These are phyloP conservation scores for Neurospora sp. DNA, from an alignment of 2,329 filamentous ascomycete genomes.

Conservation along the genomic window DNA sequence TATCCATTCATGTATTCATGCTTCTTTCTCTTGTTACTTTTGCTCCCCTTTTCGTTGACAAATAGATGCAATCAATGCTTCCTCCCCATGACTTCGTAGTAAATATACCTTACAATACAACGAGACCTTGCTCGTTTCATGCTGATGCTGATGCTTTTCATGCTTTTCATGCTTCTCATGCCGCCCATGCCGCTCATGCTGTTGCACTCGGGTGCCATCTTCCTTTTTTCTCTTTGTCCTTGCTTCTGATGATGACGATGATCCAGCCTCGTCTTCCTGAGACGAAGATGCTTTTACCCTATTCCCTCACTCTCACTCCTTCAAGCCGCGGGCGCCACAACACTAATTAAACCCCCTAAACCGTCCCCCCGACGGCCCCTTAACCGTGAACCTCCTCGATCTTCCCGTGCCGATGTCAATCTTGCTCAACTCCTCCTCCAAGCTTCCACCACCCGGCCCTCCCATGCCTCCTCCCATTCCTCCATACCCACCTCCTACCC, in stretches of 20 bases:
- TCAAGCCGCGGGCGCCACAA: too few relatives aligned
- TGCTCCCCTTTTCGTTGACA: background rate
- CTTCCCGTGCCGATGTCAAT: slow-evolving; percentile 57
- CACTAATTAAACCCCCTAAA: background rate
- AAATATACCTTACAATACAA: background rate
- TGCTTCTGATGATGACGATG: background rate
- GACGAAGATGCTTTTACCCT: background rate
- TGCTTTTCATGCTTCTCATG: background rate
- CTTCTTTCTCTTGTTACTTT: background rate
- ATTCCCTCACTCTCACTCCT: background rate
- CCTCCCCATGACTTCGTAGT: background rate
- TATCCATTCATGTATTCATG: background rate
- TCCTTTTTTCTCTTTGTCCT: background rate
- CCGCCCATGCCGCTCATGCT: slow-evolving; percentile 40
- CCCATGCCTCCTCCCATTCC: background rate
- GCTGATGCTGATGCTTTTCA: background rate
- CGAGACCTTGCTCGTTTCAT: background rate
- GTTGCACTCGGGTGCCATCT: background rate
- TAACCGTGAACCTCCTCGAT: slow-evolving; percentile 30
- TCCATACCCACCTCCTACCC: slow-evolving; percentile 1
- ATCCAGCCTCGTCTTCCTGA: background rate
- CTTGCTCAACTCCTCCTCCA: slow-evolving; percentile 61
- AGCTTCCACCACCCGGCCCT: slow-evolving; percentile 28
- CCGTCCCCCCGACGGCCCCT: background rate
- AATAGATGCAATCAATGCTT: background rate